A percentile compares a stretch with the other conserved stretches of the same genome.
Evolutionary conservation across 345 rosid species (phyloP).

Genomic region (Hirschfeldia incana): DNA sequence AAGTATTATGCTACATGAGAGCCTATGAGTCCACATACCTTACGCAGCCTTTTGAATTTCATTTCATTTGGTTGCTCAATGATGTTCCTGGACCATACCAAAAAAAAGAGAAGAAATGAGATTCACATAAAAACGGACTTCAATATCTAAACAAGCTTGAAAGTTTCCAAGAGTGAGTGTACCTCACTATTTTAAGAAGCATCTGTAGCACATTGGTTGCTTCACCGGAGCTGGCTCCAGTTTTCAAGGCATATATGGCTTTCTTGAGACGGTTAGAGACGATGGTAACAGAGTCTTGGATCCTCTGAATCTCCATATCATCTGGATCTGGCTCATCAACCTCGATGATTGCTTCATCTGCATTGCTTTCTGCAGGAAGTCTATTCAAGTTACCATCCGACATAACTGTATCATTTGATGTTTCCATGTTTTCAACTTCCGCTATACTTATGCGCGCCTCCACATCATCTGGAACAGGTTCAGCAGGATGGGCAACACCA

Average conservation of each 20-base stretch:
- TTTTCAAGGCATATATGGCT: conserved; percentile 57
- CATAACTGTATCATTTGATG: conserved; percentile 19
- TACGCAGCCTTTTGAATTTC: conserved; percentile 75
- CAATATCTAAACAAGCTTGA: background rate
- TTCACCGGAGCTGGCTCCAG: conserved; percentile 58
- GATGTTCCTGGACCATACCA: conserved; percentile 57
- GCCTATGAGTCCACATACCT: conserved; percentile 48
- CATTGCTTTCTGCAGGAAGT: conserved; percentile 1
- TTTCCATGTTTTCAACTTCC: conserved; percentile 19
- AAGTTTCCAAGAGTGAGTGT: conserved; percentile 20
- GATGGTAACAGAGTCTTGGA: conserved; percentile 68
- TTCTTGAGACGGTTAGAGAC: conserved; percentile 62
- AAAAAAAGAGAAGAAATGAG: background rate
- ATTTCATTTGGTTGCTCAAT: conserved; percentile 75
- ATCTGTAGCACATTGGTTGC: conserved; percentile 53
- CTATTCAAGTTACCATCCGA: background rate
- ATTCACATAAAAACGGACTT: background rate
- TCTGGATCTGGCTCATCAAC: conserved; percentile 78
- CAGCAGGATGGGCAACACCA: conserved; percentile 15
- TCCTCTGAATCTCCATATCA: conserved; percentile 70
- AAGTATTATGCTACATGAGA: background rate
- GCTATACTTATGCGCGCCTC: conserved; percentile 21
- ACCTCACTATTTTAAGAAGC: conserved; percentile 74
- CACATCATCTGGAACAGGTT: conserved; percentile 67
- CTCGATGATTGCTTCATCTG: conserved; percentile 40